These are phyloP conservation scores for Suhomyces chickasaworum DNA, from an alignment of 1,139 yeast genomes.

Conservation along the genomic window DNA sequence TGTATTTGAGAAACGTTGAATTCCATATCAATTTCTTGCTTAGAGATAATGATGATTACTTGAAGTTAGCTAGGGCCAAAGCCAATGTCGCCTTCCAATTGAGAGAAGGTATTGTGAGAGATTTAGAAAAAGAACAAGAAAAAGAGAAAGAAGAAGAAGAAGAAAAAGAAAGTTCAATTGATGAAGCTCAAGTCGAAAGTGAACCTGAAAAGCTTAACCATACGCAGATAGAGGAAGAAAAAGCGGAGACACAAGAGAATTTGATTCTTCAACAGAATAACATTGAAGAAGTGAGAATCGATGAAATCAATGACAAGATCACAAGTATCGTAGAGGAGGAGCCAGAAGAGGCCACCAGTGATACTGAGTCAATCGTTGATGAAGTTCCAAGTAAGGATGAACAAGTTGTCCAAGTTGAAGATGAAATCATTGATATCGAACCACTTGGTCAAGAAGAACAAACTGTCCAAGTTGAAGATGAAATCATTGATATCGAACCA, in stretches of 20 bases:
- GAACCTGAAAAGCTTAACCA: too few relatives aligned
- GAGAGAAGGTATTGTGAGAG: conserved; percentile 50
- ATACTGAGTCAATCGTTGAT: not conserved
- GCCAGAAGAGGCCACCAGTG: not conserved
- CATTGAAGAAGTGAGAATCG: not conserved
- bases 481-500: not conserved
- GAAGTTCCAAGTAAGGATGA: not conserved
- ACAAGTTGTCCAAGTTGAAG: not conserved
- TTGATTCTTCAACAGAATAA: not conserved
- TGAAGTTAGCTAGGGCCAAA: conserved; percentile 73
- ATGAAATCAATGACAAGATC: not conserved
- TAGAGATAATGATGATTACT: conserved; percentile 70
- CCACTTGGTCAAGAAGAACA: not conserved
- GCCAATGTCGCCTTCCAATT: conserved; percentile 80
- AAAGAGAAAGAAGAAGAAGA: not conserved
- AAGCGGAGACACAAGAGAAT: conserved; percentile 2
- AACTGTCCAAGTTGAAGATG: not conserved
- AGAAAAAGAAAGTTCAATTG: not conserved
- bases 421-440: too few relatives aligned
- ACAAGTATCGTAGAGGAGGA: not conserved
- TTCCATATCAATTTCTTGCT: conserved; percentile 60
- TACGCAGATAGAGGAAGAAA: not conserved
- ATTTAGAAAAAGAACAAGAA: not conserved
- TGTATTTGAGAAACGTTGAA: conserved; percentile 57
- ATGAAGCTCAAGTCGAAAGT: too few relatives aligned